A percentile compares a stretch with the other conserved stretches of the same genome.
Conservation (phyloP, 257 asterid genomes). For the Solanum commersonii region DNA sequence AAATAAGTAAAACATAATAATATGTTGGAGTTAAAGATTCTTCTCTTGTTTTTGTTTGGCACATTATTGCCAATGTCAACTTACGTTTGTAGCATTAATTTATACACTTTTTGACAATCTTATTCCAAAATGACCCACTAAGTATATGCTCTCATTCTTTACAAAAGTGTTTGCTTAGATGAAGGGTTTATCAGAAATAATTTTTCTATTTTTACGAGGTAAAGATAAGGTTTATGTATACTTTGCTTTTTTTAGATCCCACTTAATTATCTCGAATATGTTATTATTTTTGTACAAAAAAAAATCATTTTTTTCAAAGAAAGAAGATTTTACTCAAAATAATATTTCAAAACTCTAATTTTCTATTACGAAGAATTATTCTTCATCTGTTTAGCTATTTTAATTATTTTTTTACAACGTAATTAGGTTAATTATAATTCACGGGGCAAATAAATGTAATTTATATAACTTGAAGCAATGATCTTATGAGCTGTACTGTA, state of each 20-base stretch:
- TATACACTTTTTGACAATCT: neutral
- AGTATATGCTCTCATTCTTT: neutral
- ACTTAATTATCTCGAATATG: neutral
- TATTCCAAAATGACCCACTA: neutral
- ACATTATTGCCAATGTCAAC: neutral
- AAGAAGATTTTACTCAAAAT: too few relatives aligned
- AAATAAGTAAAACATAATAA: neutral
- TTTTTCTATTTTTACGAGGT: too few relatives aligned
- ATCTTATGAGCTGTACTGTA: neutral
- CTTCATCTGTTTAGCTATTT: neutral
- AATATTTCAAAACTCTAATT: neutral
- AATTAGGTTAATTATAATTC: neutral
- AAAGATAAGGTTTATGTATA: too few relatives aligned
- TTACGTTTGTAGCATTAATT: neutral
- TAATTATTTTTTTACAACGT: neutral
- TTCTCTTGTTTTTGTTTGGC: neutral
- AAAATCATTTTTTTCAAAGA: neutral
- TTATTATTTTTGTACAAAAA: too few relatives aligned
- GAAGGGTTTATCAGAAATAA: too few relatives aligned
- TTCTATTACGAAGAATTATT: neutral
- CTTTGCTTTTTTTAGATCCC: neutral
- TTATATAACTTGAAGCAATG: neutral
- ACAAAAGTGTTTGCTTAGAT: neutral
- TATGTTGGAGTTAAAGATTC: neutral
- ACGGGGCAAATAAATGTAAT: neutral